phyloP scores from a whole-genome alignment of 495 filamentous ascomycete species.

The Trichoderma gamsii region DNA sequence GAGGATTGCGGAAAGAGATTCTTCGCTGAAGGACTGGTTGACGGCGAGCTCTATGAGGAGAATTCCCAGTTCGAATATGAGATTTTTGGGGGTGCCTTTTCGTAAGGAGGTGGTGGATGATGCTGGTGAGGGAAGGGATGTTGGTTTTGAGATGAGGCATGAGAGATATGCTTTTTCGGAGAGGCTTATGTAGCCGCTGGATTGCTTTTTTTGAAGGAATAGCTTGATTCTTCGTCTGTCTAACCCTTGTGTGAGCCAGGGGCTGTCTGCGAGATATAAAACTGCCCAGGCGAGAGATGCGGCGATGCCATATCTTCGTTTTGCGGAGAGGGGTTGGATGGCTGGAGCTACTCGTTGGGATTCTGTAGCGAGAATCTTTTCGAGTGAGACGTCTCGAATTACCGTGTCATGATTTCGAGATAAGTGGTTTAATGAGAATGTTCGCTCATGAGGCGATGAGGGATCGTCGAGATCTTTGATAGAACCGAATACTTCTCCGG shows the following conservation, averaged over 20 bases:
- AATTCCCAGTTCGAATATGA: constrained; percentile 5
- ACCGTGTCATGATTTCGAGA: neutral
- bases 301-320: constrained; percentile 1
- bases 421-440: neutral
- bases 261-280: neutral
- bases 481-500: neutral
- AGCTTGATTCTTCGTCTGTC: neutral
- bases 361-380: constrained; percentile 1
- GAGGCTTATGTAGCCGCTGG: neutral
- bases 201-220: neutral
- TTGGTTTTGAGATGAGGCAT: neutral
- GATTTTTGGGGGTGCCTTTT: neutral
- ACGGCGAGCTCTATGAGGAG: constrained; percentile 12
- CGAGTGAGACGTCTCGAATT: neutral
- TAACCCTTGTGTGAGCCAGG: neutral
- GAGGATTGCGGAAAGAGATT: neutral
- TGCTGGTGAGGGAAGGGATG: neutral
- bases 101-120: neutral
- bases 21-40: constrained; percentile 10
- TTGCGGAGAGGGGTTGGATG: constrained; percentile 6
- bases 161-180: constrained; percentile 4
- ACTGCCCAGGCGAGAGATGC: constrained; percentile 4
- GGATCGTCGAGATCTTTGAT: neutral
- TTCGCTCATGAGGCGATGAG: neutral
- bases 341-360: neutral